A percentile compares a stretch with the other conserved stretches of the same genome.
Conservation (phyloP, 768 basidiomycete species). For the Boletus rubropictus region DNA sequence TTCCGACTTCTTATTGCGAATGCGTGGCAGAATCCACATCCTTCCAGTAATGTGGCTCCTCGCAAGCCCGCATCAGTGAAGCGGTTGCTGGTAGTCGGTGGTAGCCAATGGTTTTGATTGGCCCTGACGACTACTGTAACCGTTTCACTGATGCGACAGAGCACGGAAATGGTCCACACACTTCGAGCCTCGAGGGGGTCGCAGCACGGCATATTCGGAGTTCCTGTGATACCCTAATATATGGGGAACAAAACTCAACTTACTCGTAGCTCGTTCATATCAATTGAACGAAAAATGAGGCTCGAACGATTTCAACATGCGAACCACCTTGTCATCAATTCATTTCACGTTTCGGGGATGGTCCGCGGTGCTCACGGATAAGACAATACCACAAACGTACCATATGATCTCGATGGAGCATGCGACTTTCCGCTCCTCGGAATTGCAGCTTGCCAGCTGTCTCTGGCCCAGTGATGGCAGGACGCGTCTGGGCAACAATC, state of each 20-base stretch:
- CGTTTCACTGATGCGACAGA: no score
- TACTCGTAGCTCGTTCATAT: no score
- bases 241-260: neutral
- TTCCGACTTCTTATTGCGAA: neutral
- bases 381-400: neutral
- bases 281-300: neutral
- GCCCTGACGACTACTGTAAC: no score
- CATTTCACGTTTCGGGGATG: neutral
- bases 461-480: neutral
- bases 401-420: neutral
- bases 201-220: neutral
- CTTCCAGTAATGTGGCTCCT: neutral
- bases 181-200: neutral
- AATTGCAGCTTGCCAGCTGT: neutral
- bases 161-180: no score
- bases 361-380: neutral
- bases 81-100: no score
- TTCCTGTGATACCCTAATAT: neutral
- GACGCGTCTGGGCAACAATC: neutral
- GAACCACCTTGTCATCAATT: no score
- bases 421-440: conserved; percentile 1
- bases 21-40: neutral
- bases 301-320: neutral
- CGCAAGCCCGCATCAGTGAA: no score
- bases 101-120: no score